Evolutionary conservation across 371 early-diverging fungal genomes (phyloP).

Genomic region (Mortierella sp.): DNA sequence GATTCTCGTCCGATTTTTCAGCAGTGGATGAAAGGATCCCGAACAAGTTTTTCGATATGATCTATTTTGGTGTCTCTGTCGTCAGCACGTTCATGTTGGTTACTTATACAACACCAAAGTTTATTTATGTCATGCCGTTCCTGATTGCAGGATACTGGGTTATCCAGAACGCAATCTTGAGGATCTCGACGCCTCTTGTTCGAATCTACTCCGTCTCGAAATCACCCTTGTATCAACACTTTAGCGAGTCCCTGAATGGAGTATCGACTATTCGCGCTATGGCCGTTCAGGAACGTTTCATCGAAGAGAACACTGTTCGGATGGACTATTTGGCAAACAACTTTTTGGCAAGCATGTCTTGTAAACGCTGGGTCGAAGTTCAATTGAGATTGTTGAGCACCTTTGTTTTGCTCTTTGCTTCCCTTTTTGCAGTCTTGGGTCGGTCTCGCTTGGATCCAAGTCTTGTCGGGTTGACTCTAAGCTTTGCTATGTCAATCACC

Average conservation of each 20-base stretch:
- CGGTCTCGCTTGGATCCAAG: conserved; percentile 72
- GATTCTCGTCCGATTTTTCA: conserved; percentile 91
- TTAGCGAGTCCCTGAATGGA: conserved; percentile 84
- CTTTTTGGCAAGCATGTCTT: conserved; percentile 81
- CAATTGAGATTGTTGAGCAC: conserved; percentile 85
- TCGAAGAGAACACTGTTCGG: conserved; percentile 75
- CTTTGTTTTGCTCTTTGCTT: conserved; percentile 73
- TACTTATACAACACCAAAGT: conserved; percentile 70
- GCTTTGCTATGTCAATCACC: conserved; percentile 88
- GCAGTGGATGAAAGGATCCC: conserved; percentile 85
- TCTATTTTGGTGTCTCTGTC: conserved; percentile 62
- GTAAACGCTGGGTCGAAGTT: conserved; percentile 94
- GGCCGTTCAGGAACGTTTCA: conserved; percentile 79
- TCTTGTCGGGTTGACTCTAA: conserved; percentile 88
- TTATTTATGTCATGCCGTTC: conserved; percentile 68
- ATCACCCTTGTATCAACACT: conserved; percentile 88
- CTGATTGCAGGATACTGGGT: conserved; percentile 60
- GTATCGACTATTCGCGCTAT: conserved; percentile 89
- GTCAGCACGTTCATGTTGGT: conserved; percentile 71
- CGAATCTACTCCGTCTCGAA: conserved; percentile 84
- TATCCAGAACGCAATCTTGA: conserved; percentile 68
- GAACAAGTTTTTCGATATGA: conserved; percentile 71
- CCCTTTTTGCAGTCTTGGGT: conserved; percentile 73
- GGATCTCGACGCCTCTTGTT: conserved; percentile 72
- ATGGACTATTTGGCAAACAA: conserved; percentile 87